Evolutionary conservation across 2,329 filamentous ascomycete genomes (phyloP).

Genomic region (Xylariales sp.): DNA sequence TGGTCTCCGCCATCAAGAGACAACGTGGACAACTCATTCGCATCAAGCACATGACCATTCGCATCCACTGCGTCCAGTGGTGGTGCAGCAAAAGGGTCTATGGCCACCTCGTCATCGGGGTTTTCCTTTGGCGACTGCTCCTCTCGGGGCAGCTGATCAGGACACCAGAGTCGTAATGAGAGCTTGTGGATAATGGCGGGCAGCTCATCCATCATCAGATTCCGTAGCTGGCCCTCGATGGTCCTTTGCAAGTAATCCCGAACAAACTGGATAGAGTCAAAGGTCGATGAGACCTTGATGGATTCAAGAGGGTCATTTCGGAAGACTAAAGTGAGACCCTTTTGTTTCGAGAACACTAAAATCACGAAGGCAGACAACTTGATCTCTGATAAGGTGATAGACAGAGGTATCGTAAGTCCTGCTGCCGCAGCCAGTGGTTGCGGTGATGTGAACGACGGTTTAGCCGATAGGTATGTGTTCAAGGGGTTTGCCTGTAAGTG

Average conservation of each 20-base stretch:
- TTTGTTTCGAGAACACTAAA: constrained; percentile 94
- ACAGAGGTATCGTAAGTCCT: constrained; percentile 91
- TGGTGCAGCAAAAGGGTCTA: constrained; percentile 78
- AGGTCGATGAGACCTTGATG: constrained; percentile 96
- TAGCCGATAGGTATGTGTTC: constrained; percentile 90
- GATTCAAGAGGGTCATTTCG: constrained; percentile 97
- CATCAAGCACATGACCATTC: constrained; percentile 71
- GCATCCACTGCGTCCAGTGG: constrained; percentile 79
- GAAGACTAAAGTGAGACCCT: constrained; percentile 93
- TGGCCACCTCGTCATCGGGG: constrained; percentile 51
- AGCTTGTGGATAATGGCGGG: constrained; percentile 94
- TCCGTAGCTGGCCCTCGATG: constrained; percentile 88
- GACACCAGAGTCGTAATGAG: constrained; percentile 83
- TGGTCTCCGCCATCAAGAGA: constrained; percentile 76
- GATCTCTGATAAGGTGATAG: constrained; percentile 94
- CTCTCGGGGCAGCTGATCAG: constrained; percentile 72
- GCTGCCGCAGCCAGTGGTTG: constrained; percentile 87
- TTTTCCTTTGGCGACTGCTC: constrained; percentile 51
- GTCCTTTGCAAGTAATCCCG: constrained; percentile 94
- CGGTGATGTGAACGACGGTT: constrained; percentile 88
- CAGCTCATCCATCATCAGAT: constrained; percentile 95
- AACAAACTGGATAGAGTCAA: constrained; percentile 98
- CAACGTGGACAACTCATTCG: constrained; percentile 69
- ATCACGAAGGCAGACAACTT: constrained; percentile 96
- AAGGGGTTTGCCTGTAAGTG: constrained; percentile 77